phyloP scores from a whole-genome alignment of 2,329 filamentous ascomycete species.

The Bisporella sp. region DNA sequence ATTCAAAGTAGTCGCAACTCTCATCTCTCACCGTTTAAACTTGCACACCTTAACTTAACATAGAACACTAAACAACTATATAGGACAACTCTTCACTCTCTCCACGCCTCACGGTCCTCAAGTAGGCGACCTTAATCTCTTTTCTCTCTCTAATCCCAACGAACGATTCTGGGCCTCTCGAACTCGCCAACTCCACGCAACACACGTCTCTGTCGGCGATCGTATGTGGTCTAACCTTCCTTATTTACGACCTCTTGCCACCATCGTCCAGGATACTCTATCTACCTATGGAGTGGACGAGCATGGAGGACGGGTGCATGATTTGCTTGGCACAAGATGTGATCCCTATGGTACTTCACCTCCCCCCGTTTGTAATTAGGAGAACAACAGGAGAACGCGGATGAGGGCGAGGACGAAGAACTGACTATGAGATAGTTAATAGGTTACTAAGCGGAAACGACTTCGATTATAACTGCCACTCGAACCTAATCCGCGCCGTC shows the following conservation, averaged over 20 bases:
- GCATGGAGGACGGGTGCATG: conserved; percentile 64
- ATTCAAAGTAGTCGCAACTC: neutral
- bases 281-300: conserved; percentile 52
- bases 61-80: conserved; percentile 16
- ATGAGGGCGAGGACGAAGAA: neutral
- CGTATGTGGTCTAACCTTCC: conserved; percentile 73
- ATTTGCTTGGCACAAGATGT: conserved; percentile 71
- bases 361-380: too few relatives aligned
- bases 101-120: conserved; percentile 72
- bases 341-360: conserved; percentile 57
- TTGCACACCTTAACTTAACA: neutral
- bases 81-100: conserved; percentile 63
- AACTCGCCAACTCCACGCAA: conserved; percentile 71
- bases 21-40: neutral
- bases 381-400: conserved; percentile 4
- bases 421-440: conserved; percentile 44
- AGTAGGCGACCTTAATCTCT: conserved; percentile 77
- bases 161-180: conserved; percentile 78
- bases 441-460: conserved; percentile 60
- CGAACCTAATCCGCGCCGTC: conserved; percentile 70
- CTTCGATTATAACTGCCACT: conserved; percentile 81
- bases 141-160: conserved; percentile 68
- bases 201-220: conserved; percentile 66
- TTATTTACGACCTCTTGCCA: conserved; percentile 67
- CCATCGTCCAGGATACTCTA: conserved; percentile 63